Percentiles rank a stretch among this genome's conserved stretches.
phyloP scores from a whole-genome alignment of 768 basidiomycete species.

The Cyclocybe cylindracea region DNA sequence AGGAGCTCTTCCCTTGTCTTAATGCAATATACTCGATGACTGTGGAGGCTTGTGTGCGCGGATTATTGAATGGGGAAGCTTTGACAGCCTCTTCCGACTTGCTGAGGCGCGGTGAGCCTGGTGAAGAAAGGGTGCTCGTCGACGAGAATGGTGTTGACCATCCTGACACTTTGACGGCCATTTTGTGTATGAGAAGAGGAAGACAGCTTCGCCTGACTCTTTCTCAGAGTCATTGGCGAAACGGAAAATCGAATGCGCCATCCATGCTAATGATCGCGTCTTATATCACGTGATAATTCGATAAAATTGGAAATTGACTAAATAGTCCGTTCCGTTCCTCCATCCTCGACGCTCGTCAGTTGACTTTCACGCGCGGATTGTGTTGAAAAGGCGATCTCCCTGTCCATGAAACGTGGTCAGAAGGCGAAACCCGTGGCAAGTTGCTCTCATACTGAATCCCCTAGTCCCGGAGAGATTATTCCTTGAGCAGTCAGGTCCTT shows the following conservation, averaged over 20 bases:
- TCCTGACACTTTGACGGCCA: conserved; percentile 30
- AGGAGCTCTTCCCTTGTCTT: conserved; percentile 52
- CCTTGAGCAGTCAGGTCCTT: conserved; percentile 70
- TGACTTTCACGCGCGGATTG: conserved; percentile 39
- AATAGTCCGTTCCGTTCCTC: background rate
- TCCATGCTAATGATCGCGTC: conserved; percentile 46
- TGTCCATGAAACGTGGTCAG: conserved; percentile 24
- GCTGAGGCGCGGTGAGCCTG: conserved; percentile 34
- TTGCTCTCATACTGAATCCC: conserved; percentile 71
- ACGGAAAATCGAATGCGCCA: conserved; percentile 29
- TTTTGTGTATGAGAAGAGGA: conserved; percentile 6
- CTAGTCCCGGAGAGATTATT: conserved; percentile 86
- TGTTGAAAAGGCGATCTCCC: conserved; percentile 88
- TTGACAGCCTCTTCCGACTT: conserved; percentile 20
- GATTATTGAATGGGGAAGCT: conserved; percentile 39
- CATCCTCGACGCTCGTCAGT: background rate
- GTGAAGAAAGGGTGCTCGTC: conserved; percentile 38
- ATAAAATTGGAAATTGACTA: background rate
- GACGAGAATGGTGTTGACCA: conserved; percentile 42
- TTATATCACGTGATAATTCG: conserved; percentile 25
- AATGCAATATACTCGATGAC: conserved; percentile 72
- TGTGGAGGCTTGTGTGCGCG: conserved; percentile 55
- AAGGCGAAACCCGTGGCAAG: background rate
- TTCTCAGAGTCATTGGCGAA: conserved; percentile 2
- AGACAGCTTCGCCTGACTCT: background rate